Conservation (phyloP, 305 asterid genomes). For the Salvia sclarea region DNA sequence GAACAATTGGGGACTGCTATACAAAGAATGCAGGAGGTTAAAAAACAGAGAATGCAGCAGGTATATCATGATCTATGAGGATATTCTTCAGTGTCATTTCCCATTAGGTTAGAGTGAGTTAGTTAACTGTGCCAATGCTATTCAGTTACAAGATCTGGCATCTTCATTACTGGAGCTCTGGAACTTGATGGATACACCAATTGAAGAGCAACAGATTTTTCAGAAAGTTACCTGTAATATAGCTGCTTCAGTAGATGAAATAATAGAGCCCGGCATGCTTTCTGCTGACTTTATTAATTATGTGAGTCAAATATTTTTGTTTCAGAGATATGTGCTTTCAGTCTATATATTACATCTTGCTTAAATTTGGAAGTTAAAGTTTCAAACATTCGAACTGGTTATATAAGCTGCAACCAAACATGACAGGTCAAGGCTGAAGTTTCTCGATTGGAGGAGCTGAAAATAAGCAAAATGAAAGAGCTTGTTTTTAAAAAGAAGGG, state of each 20-base stretch:
- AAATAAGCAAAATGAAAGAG: constrained; percentile 94
- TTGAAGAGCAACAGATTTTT: constrained; percentile 82
- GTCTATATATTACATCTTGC: neutral
- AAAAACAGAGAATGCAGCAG: constrained; percentile 82
- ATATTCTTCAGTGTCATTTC: constrained; percentile 1
- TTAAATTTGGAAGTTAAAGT: constrained; percentile 8
- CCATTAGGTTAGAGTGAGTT: constrained; percentile 18
- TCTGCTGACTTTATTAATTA: constrained; percentile 63
- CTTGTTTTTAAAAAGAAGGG: constrained; percentile 89
- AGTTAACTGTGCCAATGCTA: constrained; percentile 29
- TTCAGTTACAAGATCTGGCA: constrained; percentile 91
- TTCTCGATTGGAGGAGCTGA: constrained; percentile 82
- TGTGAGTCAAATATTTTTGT: constrained; percentile 47
- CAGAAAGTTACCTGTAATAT: constrained; percentile 88
- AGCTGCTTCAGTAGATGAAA: constrained; percentile 89
- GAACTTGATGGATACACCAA: constrained; percentile 98
- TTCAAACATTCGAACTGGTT: constrained; percentile 20
- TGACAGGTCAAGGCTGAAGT: constrained; percentile 90
- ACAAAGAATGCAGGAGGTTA: constrained; percentile 64
- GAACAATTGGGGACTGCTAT: constrained; percentile 61
- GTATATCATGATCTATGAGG: constrained; percentile 38
- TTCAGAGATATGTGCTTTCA: neutral
- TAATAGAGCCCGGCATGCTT: constrained; percentile 81
- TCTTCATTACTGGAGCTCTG: constrained; percentile 89
- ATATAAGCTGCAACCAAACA: constrained; percentile 17